A percentile compares a stretch with the other conserved stretches of the same genome.
phyloP scores from a whole-genome alignment of 2,329 filamentous ascomycete genomes.

The Claviceps pazoutovae region DNA sequence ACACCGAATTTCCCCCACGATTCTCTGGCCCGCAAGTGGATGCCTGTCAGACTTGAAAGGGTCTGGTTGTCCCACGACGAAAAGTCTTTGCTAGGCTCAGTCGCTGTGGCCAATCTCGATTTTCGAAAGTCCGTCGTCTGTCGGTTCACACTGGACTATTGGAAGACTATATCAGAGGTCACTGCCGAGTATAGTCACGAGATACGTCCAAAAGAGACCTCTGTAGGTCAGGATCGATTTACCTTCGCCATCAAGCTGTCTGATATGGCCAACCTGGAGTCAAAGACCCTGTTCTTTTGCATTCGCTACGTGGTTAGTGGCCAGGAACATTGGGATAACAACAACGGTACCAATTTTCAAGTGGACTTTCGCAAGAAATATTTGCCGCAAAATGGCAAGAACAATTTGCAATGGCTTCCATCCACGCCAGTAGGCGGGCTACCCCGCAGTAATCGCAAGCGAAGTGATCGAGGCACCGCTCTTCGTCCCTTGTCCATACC shows the following conservation, averaged over 20 bases:
- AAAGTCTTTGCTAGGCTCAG: constrained; percentile 68
- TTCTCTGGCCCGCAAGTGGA: constrained; percentile 38
- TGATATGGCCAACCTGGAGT: constrained; percentile 80
- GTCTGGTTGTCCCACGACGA: constrained; percentile 82
- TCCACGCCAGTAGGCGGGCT: constrained; percentile 39
- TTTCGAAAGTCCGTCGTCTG: constrained; percentile 85
- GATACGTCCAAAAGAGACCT: constrained; percentile 50
- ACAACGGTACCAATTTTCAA: constrained; percentile 74
- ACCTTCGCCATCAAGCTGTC: constrained; percentile 87
- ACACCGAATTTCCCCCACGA: constrained; percentile 65
- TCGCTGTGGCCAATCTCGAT: constrained; percentile 75
- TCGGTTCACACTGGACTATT: constrained; percentile 92
- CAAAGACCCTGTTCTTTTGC: constrained; percentile 86
- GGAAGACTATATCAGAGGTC: constrained; percentile 96
- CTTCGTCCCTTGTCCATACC: constrained; percentile 41
- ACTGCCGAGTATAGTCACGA: constrained; percentile 76
- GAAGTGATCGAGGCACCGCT: constrained; percentile 18
- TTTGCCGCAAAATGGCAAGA: constrained; percentile 46
- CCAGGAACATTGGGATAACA: constrained; percentile 92
- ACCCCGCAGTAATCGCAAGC: constrained; percentile 52
- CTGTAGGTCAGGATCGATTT: constrained; percentile 71
- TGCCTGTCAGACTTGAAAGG: constrained; percentile 68
- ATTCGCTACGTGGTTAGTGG: constrained; percentile 76
- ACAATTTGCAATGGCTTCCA: constrained; percentile 33
- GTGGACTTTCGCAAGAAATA: constrained; percentile 80